A percentile compares a stretch with the other conserved stretches of the same genome.
Conservation (phyloP, 2,329 filamentous ascomycete genomes). For the Neurospora crassa region DNA sequence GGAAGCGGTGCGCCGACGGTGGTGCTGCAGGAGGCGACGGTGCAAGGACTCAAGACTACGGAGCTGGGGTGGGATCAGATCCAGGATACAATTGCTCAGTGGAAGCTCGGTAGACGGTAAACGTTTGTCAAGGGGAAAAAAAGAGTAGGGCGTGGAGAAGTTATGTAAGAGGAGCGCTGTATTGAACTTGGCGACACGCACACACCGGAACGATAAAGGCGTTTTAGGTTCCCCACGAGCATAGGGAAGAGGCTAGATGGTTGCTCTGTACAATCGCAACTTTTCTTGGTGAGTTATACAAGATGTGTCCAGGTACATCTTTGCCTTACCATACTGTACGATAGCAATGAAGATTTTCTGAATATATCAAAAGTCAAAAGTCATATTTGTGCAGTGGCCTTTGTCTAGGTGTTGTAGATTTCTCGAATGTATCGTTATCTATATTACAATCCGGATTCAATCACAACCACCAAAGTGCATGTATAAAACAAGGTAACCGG, state of each 20-base stretch:
- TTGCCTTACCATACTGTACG: neutral
- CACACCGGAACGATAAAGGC: neutral
- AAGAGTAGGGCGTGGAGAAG: neutral
- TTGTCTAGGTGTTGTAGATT: no score
- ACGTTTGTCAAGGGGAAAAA: neutral
- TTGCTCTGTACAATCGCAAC: neutral
- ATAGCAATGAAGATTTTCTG: neutral
- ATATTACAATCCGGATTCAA: neutral
- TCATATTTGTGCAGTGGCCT: neutral
- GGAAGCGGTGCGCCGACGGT: constrained; percentile 89
- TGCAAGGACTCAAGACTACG: constrained; percentile 57
- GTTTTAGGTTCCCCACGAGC: neutral
- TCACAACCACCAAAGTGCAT: neutral
- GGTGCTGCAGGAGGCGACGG: constrained; percentile 86
- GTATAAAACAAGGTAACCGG: neutral
- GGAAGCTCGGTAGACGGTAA: constrained; percentile 62
- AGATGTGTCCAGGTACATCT: neutral
- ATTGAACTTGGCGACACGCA: neutral
- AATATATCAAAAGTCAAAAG: neutral
- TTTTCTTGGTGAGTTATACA: neutral
- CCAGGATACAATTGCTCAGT: constrained; percentile 73
- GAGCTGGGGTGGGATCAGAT: constrained; percentile 80
- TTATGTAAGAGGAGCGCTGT: neutral
- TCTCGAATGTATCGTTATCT: neutral
- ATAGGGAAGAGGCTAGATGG: neutral